A percentile compares a stretch with the other conserved stretches of the same genome.
Conservation (phyloP, 768 basidiomycete species). For the Pleurotus ostreatus region DNA sequence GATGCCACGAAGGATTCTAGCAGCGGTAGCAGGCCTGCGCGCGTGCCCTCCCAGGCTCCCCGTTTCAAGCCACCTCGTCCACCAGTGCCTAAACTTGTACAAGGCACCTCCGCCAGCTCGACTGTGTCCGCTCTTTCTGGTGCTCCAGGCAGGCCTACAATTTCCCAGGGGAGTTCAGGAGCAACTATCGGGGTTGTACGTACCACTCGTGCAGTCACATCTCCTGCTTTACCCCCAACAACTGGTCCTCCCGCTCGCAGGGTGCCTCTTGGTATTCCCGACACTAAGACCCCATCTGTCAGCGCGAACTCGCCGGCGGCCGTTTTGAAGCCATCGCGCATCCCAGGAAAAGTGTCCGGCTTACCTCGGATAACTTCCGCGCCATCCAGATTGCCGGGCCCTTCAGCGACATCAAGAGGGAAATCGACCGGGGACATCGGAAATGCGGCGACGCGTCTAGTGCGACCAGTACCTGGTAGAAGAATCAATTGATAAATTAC, state of each 20-base stretch:
- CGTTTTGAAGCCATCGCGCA: neutral
- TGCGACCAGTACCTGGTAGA: neutral
- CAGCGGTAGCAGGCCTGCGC: neutral
- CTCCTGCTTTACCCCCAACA: neutral
- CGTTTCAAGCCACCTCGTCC: constrained; percentile 3
- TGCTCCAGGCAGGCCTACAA: neutral
- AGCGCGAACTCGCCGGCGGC: neutral
- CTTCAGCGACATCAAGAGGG: neutral
- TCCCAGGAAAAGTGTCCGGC: neutral
- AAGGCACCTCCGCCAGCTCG: neutral
- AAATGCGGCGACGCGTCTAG: neutral
- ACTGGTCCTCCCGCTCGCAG: neutral
- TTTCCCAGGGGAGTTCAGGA: neutral
- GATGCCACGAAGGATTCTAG: neutral
- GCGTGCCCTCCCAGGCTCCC: neutral
- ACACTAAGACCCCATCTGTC: neutral
- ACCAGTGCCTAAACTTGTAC: constrained; percentile 1
- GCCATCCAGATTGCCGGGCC: constrained; percentile 1
- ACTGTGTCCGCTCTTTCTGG: neutral
- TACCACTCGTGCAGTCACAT: neutral
- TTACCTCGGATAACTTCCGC: constrained; percentile 3
- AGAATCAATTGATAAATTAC: neutral
- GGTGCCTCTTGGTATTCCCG: neutral
- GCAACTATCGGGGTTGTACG: neutral
- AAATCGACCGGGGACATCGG: neutral